These are phyloP conservation scores for Schrenkiella parvula DNA, from an alignment of 345 rosid genomes.

Conservation along the genomic window DNA sequence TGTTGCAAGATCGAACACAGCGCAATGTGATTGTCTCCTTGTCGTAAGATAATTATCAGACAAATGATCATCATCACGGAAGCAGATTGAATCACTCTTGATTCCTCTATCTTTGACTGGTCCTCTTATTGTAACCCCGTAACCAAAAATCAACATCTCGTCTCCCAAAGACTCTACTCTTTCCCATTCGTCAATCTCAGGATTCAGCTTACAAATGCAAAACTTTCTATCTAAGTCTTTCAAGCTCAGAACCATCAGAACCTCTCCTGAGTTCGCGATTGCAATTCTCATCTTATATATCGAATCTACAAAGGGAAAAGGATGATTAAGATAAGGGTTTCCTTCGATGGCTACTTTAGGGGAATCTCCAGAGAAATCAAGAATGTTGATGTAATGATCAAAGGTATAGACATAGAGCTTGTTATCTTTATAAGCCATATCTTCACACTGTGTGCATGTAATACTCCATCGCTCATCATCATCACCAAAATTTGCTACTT, in stretches of 20 bases:
- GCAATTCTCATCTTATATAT: background rate
- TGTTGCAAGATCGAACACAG: constrained; percentile 11
- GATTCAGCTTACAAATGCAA: background rate
- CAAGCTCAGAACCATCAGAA: constrained; percentile 6
- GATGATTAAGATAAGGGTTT: constrained; percentile 17
- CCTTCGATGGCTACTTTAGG: background rate
- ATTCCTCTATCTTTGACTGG: background rate
- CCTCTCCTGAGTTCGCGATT: background rate
- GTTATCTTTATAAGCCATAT: constrained; percentile 12
- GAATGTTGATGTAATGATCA: constrained; percentile 9
- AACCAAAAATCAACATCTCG: constrained; percentile 15
- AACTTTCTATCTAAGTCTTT: background rate
- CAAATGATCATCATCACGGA: background rate
- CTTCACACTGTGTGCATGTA: constrained; percentile 24
- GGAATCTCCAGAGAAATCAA: background rate
- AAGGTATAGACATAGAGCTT: constrained; percentile 13
- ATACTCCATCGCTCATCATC: constrained; percentile 11
- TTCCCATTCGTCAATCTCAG: background rate
- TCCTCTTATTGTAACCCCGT: background rate
- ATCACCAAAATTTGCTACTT: background rate
- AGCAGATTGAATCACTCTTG: background rate
- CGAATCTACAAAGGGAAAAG: background rate
- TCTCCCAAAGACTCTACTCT: background rate
- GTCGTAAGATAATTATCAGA: background rate
- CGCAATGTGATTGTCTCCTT: background rate